Percentiles rank a stretch among this genome's conserved stretches.
Conservation (phyloP, 352 stramenopile species). For the Globisporangium iwayamae region DNA sequence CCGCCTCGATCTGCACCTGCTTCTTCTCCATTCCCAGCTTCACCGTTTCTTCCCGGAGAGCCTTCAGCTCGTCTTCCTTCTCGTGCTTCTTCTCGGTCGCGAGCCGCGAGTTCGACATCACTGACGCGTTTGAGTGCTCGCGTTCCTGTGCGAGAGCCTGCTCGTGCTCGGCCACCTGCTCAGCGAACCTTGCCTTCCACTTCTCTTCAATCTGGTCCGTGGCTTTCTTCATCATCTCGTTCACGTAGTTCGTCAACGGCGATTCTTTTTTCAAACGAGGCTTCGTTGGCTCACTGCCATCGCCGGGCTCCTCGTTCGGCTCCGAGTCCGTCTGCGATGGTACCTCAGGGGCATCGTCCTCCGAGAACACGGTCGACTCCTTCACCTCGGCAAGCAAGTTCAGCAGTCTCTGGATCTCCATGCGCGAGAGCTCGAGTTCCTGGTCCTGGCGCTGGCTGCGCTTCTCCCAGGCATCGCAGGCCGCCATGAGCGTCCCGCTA, state of each 20-base stretch:
- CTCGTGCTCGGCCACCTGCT: conserved; percentile 66
- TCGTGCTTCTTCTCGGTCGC: conserved; percentile 73
- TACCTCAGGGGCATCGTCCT: conserved; percentile 8
- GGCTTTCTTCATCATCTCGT: conserved; percentile 66
- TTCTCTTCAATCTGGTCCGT: conserved; percentile 83
- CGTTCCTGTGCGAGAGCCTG: conserved; percentile 62
- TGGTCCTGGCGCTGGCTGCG: conserved; percentile 42
- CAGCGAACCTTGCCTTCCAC: conserved; percentile 70
- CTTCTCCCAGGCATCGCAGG: conserved; percentile 42
- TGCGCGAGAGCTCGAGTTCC: conserved; percentile 32
- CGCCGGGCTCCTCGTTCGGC: conserved; percentile 13
- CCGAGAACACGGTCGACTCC: conserved; percentile 11
- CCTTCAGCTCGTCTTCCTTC: conserved; percentile 74
- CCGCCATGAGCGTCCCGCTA: conserved; percentile 42
- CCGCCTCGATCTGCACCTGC: conserved; percentile 68
- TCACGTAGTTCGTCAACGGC: conserved; percentile 71
- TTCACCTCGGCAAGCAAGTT: conserved; percentile 27
- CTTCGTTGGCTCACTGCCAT: conserved; percentile 7
- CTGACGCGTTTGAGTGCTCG: conserved; percentile 55
- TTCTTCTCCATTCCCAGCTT: conserved; percentile 57
- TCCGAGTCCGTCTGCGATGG: conserved; percentile 11
- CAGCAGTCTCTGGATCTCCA: conserved; percentile 47
- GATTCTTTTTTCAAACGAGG: conserved; percentile 32
- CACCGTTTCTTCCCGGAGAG: conserved; percentile 62
- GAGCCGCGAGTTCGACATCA: conserved; percentile 61